Evolutionary conservation across 2,329 filamentous ascomycete genomes (phyloP), one percentile per base, ranked within the genome.

Genomic region (Colletotrichum musae): DNA sequence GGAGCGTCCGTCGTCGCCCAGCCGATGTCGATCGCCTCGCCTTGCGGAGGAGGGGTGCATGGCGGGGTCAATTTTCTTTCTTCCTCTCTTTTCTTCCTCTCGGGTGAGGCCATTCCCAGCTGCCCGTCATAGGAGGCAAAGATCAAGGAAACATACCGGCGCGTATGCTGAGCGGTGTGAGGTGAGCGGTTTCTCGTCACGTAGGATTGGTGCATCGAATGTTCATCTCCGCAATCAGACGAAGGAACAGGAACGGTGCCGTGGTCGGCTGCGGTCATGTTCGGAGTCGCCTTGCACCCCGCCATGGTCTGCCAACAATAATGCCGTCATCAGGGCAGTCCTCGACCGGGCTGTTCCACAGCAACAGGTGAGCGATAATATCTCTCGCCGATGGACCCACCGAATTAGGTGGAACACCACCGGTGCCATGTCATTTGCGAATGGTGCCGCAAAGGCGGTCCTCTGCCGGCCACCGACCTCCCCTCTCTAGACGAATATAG

Each of bases 111-210:
- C 56, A 66, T 69, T 69, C 56, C 62, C 43, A 60, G 50, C 26
- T 56, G 53, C 41, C 24, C 28, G 61, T 48, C 16, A 4, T 10
- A 36, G 32, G 32, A 18, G 45, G n/a, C 26, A 48, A 24, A 24
- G 24, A 16, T 36, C 16, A 13, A 15, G 39, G 16, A 39, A 68
- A 39, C 60, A 6, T 10, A 24, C 21, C 13, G 50, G 24, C 41
- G 62, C 51, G 67, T 45, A 52, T 66, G 57, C 51, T 66, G 56
- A 51, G 67, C 67, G 62, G 67, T 66, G 62, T 60, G 56, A 60
- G n/a, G 43, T 56, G 45, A 65, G 54, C 54, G 54, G 24, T 36
- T 28, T 58, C 48, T 69, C 50, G 28, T 24, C 54, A 32, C 52
- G 56, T 50, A 48, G 61, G 54, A 69, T 66, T 69, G 67, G 56